Percentiles rank a stretch among this genome's conserved stretches.
Conservation (phyloP, 352 stramenopile genomes). For the Plasmopara viticola region DNA sequence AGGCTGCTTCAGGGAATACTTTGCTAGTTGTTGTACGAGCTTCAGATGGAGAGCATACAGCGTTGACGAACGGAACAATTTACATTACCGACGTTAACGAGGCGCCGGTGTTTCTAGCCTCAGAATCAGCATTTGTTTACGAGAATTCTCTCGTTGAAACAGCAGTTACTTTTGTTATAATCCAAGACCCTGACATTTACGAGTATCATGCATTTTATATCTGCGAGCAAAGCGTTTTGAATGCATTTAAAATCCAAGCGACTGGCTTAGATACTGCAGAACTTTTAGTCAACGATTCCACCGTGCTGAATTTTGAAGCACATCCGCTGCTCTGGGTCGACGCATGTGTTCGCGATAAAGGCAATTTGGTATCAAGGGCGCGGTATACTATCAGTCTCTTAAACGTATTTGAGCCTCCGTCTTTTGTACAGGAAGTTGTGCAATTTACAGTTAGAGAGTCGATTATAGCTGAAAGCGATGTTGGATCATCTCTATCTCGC, state of each 20-base stretch:
- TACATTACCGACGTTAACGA: constrained; percentile 46
- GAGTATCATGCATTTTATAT: constrained; percentile 35
- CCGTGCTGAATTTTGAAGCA: constrained; percentile 35
- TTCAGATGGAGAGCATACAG: constrained; percentile 31
- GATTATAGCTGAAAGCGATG: constrained; percentile 2
- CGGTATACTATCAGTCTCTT: constrained; percentile 26
- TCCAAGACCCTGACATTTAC: constrained; percentile 30
- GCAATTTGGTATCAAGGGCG: constrained; percentile 12
- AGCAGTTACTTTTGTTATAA: constrained; percentile 21
- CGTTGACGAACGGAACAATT: constrained; percentile 11
- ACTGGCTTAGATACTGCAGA: constrained; percentile 8
- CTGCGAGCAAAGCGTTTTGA: constrained; percentile 35
- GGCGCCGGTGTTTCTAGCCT: constrained; percentile 6
- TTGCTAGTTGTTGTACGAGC: constrained; percentile 24
- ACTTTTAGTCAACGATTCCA: constrained; percentile 33
- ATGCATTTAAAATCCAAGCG: constrained; percentile 28
- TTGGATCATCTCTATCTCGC: constrained; percentile 9
- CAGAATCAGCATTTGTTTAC: constrained; percentile 1
- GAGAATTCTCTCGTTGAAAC: constrained; percentile 16
- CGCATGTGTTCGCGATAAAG: constrained; percentile 40
- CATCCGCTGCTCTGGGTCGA: constrained; percentile 35
- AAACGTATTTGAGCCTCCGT: constrained; percentile 50
- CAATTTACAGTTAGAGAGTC: constrained; percentile 29
- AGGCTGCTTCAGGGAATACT: constrained; percentile 11
- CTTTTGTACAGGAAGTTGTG: constrained; percentile 26